Percentiles rank a stretch among this genome's conserved stretches.
Evolutionary conservation across 768 basidiomycete species (phyloP).

Genomic region (Podaxis carcinomalis): DNA sequence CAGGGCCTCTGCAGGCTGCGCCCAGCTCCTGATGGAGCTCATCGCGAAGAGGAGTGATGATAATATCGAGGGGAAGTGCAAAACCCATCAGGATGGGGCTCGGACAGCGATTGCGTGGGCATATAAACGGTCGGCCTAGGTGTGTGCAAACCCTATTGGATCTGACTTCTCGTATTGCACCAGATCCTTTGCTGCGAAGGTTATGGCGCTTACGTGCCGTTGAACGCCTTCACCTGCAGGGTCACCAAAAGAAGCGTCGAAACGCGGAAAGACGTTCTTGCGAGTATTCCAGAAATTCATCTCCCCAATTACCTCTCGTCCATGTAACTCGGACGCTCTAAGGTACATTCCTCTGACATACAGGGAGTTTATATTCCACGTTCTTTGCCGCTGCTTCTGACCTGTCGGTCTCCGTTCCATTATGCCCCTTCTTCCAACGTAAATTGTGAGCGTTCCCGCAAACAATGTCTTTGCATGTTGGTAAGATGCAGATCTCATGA

Average conservation of each 20-base stretch:
- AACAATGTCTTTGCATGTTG: no score
- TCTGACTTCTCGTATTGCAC: background rate
- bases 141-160: background rate
- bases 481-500: no score
- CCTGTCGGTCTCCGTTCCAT: background rate
- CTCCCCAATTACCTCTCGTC: background rate
- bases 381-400: background rate
- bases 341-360: background rate
- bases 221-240: background rate
- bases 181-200: background rate
- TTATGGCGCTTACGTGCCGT: background rate
- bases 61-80: conserved; percentile 12
- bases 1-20: conserved; percentile 40
- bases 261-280: background rate
- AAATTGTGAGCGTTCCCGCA: no score
- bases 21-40: conserved; percentile 42
- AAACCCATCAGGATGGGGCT: background rate
- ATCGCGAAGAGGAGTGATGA: conserved; percentile 24
- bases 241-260: background rate
- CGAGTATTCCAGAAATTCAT: background rate
- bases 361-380: background rate
- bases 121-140: background rate
- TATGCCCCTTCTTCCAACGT: background rate
- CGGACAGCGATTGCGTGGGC: background rate
- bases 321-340: conserved; percentile 1